Evolutionary conservation across 495 filamentous ascomycete genomes (phyloP).

Genomic region (Penicillium flavigenum): DNA sequence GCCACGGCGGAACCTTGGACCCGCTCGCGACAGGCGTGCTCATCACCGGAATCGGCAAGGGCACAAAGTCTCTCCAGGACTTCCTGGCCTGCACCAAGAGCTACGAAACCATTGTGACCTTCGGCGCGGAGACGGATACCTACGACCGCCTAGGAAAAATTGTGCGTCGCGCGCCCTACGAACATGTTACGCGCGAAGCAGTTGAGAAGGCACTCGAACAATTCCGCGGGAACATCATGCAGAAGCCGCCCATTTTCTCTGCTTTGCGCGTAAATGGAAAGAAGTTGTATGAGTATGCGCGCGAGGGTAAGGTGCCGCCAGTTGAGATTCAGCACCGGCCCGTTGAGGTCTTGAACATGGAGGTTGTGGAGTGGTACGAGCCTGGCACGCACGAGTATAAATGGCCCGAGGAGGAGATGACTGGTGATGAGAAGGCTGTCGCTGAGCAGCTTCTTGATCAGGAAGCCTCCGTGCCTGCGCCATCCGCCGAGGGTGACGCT

Average conservation of each 20-base stretch:
- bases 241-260: conserved; percentile 90
- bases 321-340: conserved; percentile 77
- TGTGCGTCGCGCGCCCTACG: conserved; percentile 67
- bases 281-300: conserved; percentile 90
- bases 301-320: conserved; percentile 81
- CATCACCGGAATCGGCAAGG: conserved; percentile 80
- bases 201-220: conserved; percentile 73
- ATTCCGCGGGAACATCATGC: conserved; percentile 85
- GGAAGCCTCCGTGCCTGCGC: conserved; percentile 28
- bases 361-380: conserved; percentile 85
- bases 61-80: conserved; percentile 74
- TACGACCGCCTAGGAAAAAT: conserved; percentile 86
- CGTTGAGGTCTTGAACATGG: conserved; percentile 71
- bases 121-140: conserved; percentile 89
- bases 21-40: conserved; percentile 92
- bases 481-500: conserved; percentile 24
- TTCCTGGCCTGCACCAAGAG: conserved; percentile 89
- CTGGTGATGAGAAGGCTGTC: conserved; percentile 65
- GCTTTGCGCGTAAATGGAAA: conserved; percentile 89
- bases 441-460: conserved; percentile 66
- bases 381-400: conserved; percentile 70
- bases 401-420: conserved; percentile 74
- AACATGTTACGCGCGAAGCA: conserved; percentile 71
- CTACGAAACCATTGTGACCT: conserved; percentile 85
- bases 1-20: conserved; percentile 94